Conservation (phyloP, 768 basidiomycete genomes). For the Termitomyces sp. region DNA sequence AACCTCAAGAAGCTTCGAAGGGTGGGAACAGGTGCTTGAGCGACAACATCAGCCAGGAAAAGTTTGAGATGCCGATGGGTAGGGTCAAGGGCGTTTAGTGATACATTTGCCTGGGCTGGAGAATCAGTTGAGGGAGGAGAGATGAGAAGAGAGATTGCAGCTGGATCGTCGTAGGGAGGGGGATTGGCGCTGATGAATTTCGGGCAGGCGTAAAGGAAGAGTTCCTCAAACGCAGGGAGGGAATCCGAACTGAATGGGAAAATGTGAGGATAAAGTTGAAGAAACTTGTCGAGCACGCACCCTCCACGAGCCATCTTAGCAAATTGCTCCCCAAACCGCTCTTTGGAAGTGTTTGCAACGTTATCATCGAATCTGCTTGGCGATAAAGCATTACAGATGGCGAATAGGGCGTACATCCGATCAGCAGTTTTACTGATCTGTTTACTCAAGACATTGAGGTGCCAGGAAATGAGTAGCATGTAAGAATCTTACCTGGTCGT, state of each 20-base stretch:
- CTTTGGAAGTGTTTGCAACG: conserved; percentile 88
- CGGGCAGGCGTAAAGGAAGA: conserved; percentile 92
- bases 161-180: conserved; percentile 84
- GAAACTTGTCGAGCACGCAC: conserved; percentile 21
- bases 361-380: conserved; percentile 93
- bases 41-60: conserved; percentile 77
- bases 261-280: background rate
- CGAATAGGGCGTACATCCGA: conserved; percentile 94
- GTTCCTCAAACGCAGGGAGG: conserved; percentile 79
- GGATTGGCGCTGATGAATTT: conserved; percentile 96
- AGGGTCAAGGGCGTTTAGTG: conserved; percentile 50
- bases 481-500: conserved; percentile 65
- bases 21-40: conserved; percentile 74
- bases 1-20: conserved; percentile 90
- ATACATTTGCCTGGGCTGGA: conserved; percentile 19
- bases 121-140: conserved; percentile 27
- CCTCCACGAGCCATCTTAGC: conserved; percentile 79
- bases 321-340: conserved; percentile 90
- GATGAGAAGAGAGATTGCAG: conserved; percentile 47
- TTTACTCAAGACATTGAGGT: conserved; percentile 20
- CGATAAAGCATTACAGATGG: conserved; percentile 88
- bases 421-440: conserved; percentile 96
- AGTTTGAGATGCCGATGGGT: conserved; percentile 79
- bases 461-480: background rate
- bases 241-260: conserved; percentile 53